Percentiles rank a stretch among this genome's conserved stretches.
Evolutionary conservation across 768 basidiomycete genomes (phyloP).

Genomic region (Lepiota subincarnata): DNA sequence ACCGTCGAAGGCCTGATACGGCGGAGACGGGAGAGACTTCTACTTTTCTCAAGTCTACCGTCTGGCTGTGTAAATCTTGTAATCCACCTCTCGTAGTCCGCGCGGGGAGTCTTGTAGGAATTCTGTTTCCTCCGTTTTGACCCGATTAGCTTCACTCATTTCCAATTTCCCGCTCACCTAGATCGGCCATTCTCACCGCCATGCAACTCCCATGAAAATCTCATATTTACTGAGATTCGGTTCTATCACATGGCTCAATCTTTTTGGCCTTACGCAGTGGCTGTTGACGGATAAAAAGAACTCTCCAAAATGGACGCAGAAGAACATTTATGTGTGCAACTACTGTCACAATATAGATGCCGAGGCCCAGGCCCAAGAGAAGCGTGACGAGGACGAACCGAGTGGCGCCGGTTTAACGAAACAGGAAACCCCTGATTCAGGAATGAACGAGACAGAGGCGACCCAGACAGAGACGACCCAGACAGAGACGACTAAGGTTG

Average conservation of each 20-base stretch:
- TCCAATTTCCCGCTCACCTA: constrained; percentile 20
- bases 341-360: constrained; percentile 35
- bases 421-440: background rate
- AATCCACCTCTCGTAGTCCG: constrained; percentile 44
- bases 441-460: constrained; percentile 12
- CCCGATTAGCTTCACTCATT: background rate
- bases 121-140: background rate
- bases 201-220: constrained; percentile 44
- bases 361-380: background rate
- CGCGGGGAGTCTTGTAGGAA: constrained; percentile 41
- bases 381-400: background rate
- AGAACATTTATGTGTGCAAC: constrained; percentile 46
- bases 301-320: constrained; percentile 25
- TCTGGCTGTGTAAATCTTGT: constrained; percentile 46
- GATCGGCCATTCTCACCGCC: constrained; percentile 64
- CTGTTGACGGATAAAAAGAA: constrained; percentile 16
- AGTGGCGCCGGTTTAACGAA: background rate
- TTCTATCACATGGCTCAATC: background rate
- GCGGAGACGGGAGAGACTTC: constrained; percentile 24
- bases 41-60: constrained; percentile 13
- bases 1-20: constrained; percentile 24
- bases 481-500: background rate
- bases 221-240: too few species aligned
- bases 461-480: constrained; percentile 12
- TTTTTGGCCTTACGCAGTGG: constrained; percentile 14